A percentile compares a stretch with the other conserved stretches of the same genome.
phyloP scores from a whole-genome alignment of 2,329 filamentous ascomycete genomes.

The Botrytis galanthina region DNA sequence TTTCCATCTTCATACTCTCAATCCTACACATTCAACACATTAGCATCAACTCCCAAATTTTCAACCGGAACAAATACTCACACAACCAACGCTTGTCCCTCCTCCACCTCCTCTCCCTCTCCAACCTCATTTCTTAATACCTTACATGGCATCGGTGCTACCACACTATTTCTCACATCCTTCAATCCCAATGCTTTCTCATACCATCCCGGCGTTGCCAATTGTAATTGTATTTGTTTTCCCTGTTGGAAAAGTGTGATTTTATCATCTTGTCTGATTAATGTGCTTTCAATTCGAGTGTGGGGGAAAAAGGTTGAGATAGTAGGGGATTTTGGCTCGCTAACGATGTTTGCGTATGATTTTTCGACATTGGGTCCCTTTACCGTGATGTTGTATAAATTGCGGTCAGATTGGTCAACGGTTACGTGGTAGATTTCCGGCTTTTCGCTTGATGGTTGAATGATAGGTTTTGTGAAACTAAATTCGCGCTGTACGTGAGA shows the following conservation, averaged over 20 bases:
- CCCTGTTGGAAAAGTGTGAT: constrained; percentile 76
- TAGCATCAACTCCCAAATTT: constrained; percentile 26
- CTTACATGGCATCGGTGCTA: constrained; percentile 97
- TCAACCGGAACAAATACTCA: constrained; percentile 44
- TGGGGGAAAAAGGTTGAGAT: constrained; percentile 78
- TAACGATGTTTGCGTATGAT: constrained; percentile 44
- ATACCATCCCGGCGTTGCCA: constrained; percentile 72
- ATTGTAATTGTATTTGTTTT: constrained; percentile 55
- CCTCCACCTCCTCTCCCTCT: constrained; percentile 78
- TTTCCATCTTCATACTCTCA: constrained; percentile 91
- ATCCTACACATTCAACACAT: constrained; percentile 49
- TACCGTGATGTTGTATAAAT: constrained; percentile 45
- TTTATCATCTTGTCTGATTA: constrained; percentile 62
- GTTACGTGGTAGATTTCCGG: constrained; percentile 28
- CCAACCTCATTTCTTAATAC: constrained; percentile 84
- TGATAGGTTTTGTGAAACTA: constrained; percentile 27
- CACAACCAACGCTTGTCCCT: constrained; percentile 85
- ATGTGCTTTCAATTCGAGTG: constrained; percentile 74
- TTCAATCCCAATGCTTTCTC: constrained; percentile 83
- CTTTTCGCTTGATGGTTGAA: constrained; percentile 15
- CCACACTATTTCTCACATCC: constrained; percentile 76
- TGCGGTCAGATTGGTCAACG: constrained; percentile 35
- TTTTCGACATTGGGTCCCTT: constrained; percentile 46
- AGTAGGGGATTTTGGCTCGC: constrained; percentile 46
- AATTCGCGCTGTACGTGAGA: constrained; percentile 33